Evolutionary conservation across 345 rosid species (phyloP), one percentile per base, ranked within the genome.

Genomic region (Citrus unshiu): DNA sequence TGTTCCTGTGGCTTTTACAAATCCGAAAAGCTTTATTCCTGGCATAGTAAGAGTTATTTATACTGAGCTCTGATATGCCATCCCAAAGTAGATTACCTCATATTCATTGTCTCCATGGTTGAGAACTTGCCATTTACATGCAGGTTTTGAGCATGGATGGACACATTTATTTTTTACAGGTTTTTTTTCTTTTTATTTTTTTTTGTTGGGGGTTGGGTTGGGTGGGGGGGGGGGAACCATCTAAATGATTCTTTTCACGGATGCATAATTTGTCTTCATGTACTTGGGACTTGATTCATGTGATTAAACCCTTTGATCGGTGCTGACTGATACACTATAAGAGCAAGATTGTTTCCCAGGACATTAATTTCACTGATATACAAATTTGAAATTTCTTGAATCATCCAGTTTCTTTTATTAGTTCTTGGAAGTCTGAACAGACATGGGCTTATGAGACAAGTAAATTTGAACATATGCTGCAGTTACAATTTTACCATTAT

Each of bases 1-100:
- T 93, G 12, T 89, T 90, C 8, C 77, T 93, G 72, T 91, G 97
- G 91, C 69, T 96, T 39, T 84, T 94, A 66, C 91, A 85, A 77
- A 57, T 89, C 22, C 88, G 94, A 79, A 92, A 79, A 85, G 81
- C 93, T 64, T 84, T 90, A 78, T 34, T 22, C 88, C 27, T 83
- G 85, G 77, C 85, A 76, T 81, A 59, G 58, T 25, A 58, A 43
- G 37, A 39, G 19, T 25, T 39, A 21, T 32, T 22, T 2, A 25
- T 64, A 25, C 32, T 9, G 22, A 34, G 25, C 59, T 66, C 14
- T 9, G 61, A 14, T 37, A 37, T 63, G 59, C 39, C 1, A 25
- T 19, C 71, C 2, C 62, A 24, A 6, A 64, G 18, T 58, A 18
- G 37, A 27, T 39, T 19, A 54, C 13, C 64, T 7, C 39, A 13